phyloP scores from a whole-genome alignment of 805 yeast genomes.

The Candida chauliodis region DNA sequence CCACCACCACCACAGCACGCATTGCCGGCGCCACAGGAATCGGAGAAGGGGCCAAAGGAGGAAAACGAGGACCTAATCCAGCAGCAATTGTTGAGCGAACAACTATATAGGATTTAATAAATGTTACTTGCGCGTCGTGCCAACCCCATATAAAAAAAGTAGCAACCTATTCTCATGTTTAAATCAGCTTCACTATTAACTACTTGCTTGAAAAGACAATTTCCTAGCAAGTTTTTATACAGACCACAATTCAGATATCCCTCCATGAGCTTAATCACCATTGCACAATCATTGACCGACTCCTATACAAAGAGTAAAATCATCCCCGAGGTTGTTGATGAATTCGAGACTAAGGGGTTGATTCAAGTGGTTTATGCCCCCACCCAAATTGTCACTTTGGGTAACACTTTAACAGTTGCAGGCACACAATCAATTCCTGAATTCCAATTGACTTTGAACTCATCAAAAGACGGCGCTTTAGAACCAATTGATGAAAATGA shows the following conservation, averaged over 20 bases:
- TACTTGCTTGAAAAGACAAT: too few species aligned
- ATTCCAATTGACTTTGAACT: slow-evolving; percentile 61
- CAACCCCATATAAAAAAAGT: not conserved
- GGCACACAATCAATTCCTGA: slow-evolving; percentile 68
- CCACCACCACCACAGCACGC: slow-evolving; percentile 7
- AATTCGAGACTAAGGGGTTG: slow-evolving; percentile 49
- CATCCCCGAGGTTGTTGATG: slow-evolving; percentile 51
- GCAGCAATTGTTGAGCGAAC: slow-evolving; percentile 13
- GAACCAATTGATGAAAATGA: slow-evolving; percentile 41
- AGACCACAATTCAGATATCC: slow-evolving; percentile 1
- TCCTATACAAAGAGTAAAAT: slow-evolving; percentile 46
- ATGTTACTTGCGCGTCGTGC: not conserved
- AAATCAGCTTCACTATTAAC: not conserved
- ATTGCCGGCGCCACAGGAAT: too few species aligned
- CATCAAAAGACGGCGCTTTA: slow-evolving; percentile 39
- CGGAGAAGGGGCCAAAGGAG: slow-evolving; percentile 8
- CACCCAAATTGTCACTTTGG: slow-evolving; percentile 70
- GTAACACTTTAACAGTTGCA: slow-evolving; percentile 62
- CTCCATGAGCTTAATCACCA: slow-evolving; percentile 45
- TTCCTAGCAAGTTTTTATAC: too few species aligned
- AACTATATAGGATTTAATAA: slow-evolving; percentile 4
- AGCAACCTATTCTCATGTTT: not conserved
- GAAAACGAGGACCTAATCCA: slow-evolving; percentile 11
- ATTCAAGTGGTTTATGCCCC: slow-evolving; percentile 56
- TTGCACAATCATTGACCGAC: slow-evolving; percentile 53